These are phyloP conservation scores for Orbilia brochopaga DNA, from an alignment of 2,329 filamentous ascomycete species.

Conservation along the genomic window DNA sequence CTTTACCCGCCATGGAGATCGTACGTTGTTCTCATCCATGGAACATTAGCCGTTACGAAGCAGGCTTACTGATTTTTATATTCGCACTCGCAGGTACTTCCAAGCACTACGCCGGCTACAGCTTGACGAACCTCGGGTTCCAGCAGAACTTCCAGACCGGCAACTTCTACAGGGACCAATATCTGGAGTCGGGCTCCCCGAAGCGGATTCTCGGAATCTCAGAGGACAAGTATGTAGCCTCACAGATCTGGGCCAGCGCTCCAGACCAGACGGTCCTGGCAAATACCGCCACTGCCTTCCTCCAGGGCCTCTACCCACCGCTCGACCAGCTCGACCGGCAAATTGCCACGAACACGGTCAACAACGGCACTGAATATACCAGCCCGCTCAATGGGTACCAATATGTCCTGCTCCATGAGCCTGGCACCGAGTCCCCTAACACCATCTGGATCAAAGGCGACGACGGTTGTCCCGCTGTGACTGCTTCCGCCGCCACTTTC, in stretches of 20 bases:
- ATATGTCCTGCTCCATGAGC: constrained; percentile 74
- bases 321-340: constrained; percentile 61
- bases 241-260: constrained; percentile 74
- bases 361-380: constrained; percentile 71
- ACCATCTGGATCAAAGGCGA: constrained; percentile 67
- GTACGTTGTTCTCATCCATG: constrained; percentile 56
- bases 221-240: constrained; percentile 69
- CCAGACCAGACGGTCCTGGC: constrained; percentile 79
- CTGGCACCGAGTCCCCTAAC: constrained; percentile 66
- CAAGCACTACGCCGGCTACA: constrained; percentile 73
- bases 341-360: constrained; percentile 67
- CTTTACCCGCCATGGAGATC: constrained; percentile 88
- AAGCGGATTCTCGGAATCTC: constrained; percentile 71
- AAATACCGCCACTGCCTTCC: constrained; percentile 77
- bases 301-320: constrained; percentile 87
- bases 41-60: constrained; percentile 60
- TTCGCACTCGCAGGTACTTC: constrained; percentile 22
- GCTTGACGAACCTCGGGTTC: constrained; percentile 80
- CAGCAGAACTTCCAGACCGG: constrained; percentile 75
- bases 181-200: constrained; percentile 67
- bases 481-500: constrained; percentile 66
- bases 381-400: constrained; percentile 81
- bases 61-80: constrained; percentile 8
- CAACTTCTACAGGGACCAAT: constrained; percentile 75
- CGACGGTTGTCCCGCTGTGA: constrained; percentile 65